phyloP scores from a whole-genome alignment of 768 basidiomycete species.

The Asterophora lycoperdoides region DNA sequence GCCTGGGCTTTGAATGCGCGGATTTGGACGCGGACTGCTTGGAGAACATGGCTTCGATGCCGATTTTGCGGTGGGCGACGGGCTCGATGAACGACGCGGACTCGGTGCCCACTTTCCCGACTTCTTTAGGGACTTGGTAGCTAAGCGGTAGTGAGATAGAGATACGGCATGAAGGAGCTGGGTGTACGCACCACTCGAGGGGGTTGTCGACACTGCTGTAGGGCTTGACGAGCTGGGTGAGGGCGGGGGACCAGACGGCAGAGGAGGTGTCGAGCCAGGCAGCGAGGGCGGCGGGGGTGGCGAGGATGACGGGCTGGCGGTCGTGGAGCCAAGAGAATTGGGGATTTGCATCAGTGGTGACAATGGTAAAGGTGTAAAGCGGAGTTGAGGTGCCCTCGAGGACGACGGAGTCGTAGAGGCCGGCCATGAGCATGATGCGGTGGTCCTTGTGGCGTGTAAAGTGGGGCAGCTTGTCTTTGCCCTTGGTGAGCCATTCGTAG shows the following conservation, averaged over 20 bases:
- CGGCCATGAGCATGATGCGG: slow-evolving; percentile 76
- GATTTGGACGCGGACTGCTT: slow-evolving; percentile 41
- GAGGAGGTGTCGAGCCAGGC: slow-evolving; percentile 80
- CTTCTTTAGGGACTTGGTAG: slow-evolving; percentile 85
- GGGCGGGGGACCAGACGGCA: slow-evolving; percentile 56
- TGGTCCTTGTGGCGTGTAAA: slow-evolving; percentile 63
- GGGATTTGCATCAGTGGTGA: slow-evolving; percentile 75
- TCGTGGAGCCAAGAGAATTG: slow-evolving; percentile 87
- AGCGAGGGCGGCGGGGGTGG: slow-evolving; percentile 51
- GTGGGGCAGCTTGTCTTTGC: slow-evolving; percentile 74
- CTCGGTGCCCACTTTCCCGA: slow-evolving; percentile 86
- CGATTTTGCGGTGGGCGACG: slow-evolving; percentile 73
- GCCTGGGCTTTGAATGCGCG: too few species aligned
- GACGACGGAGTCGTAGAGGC: slow-evolving; percentile 74
- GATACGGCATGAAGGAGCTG: slow-evolving; percentile 2
- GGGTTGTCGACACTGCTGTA: slow-evolving; percentile 45
- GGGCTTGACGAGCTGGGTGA: slow-evolving; percentile 58
- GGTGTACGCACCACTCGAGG: slow-evolving; percentile 59
- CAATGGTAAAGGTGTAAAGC: slow-evolving; percentile 64
- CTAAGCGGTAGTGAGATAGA: slow-evolving; percentile 37
- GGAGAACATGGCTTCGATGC: slow-evolving; percentile 79
- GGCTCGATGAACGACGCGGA: slow-evolving; percentile 82
- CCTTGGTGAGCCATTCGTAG: slow-evolving; percentile 92
- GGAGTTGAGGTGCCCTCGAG: slow-evolving; percentile 46
- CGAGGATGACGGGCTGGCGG: slow-evolving; percentile 81